A percentile compares a stretch with the other conserved stretches of the same genome.
Conservation (phyloP, 2,329 filamentous ascomycete genomes). For the Penicillium sp. region DNA sequence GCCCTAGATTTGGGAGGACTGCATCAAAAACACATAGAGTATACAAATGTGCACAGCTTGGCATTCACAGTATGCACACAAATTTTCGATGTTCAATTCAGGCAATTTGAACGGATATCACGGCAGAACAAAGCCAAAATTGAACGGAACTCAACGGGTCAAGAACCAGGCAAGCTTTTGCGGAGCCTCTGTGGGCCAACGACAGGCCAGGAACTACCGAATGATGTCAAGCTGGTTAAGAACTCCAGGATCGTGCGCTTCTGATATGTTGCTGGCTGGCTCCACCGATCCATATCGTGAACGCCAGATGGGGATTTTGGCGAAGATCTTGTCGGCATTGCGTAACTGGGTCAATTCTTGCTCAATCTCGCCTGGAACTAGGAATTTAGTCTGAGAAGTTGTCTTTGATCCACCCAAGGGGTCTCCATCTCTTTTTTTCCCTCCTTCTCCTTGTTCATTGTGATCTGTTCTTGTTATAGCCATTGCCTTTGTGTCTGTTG, state of each 20-base stretch:
- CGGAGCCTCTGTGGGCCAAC: not conserved
- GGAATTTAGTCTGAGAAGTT: not conserved
- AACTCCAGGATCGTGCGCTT: not conserved
- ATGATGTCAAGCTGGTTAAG: not conserved
- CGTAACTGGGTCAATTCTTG: conserved; percentile 12
- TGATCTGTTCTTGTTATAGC: not conserved
- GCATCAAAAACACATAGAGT: not conserved
- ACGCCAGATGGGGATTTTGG: conserved; percentile 11
- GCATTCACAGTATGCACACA: not conserved
- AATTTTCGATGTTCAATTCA: not conserved
- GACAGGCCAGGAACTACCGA: conserved; percentile 20
- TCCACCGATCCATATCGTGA: conserved; percentile 11
- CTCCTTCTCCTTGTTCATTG: not conserved
- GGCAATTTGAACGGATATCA: not conserved
- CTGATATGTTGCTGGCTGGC: conserved; percentile 8
- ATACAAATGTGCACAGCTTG: not conserved
- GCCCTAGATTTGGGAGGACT: no score
- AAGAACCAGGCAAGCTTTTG: not conserved
- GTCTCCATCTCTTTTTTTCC: not conserved
- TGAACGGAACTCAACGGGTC: not conserved
- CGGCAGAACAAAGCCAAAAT: not conserved
- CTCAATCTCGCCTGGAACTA: not conserved
- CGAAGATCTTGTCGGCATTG: conserved; percentile 18
- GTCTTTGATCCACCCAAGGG: conserved; percentile 1
- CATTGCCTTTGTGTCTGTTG: not conserved